Evolutionary conservation across 768 basidiomycete genomes (phyloP), one percentile per base, ranked within the genome.

Genomic region (Pisolithus albus): DNA sequence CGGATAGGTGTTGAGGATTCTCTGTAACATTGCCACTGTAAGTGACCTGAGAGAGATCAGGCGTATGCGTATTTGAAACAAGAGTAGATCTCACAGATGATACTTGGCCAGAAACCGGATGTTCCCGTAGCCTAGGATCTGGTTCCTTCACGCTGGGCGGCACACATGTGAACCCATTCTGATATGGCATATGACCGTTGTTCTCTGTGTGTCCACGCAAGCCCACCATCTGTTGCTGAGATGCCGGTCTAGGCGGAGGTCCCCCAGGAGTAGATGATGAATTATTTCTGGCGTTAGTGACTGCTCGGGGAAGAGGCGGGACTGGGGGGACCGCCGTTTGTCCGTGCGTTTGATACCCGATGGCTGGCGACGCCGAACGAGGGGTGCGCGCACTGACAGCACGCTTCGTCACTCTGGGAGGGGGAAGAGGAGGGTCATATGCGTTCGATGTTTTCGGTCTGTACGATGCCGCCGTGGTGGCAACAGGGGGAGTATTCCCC

Each of bases 341-440:
- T 24, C 46, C 51, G 30, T 56, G 50, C 8, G 45, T 38, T 36
- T 56, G 47, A n/a, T 47, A 49, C 5, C 46, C 43, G 13, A 41
- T 26, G 2, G 51, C 47, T 9, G 63, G 56, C 18, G 49, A 55
- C 13, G 66, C 15, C 61, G 54, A 34, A 61, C 59, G 51, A 64
- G 62, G n/a, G 60, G 61, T 45, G 23, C 65, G 62, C 21, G 59
- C 55, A 42, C 58, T 59, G 18, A 51, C 59, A 15, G 61, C 61
- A 45, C 73, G 69, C 46, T 64, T 70, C 32, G 69, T 45, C 45
- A 67, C 65, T 52, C 71, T 76, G 16, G 72, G 66, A 1, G 81
- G 74, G 37, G 79, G 79, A 52, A 88, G 78, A 30, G 87, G 86
- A 2, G 87, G 87, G 58, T 89, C 87, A 58, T 88, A 89, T 1